Base-by-base conservation (phyloP, 331 rosid species). In the Prunus yedoensis region DNA sequence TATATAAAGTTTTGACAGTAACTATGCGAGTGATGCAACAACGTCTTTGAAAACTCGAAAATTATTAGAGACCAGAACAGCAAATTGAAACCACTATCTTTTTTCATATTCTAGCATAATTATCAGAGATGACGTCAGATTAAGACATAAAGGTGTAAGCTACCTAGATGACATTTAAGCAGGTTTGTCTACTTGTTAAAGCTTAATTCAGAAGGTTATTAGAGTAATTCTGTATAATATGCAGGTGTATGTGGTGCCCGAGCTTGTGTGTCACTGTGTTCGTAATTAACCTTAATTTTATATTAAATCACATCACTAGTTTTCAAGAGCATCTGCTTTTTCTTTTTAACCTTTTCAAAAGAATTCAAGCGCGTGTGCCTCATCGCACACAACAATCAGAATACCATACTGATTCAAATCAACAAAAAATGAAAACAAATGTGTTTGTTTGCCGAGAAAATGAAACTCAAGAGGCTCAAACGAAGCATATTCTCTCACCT, bases 401-500 rank as follows among this genome's bases (percentile, higher is more conserved):
- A 72, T 13, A 57, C 65, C 57, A 59, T 18, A 14, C 15, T 27
- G 12, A 73, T 21, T 11, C 3, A 57, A 58, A 57, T 25, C 45
- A 64, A 10, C 28, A 32, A 68, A 4, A 47, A 69, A 25, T 43
- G 0, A 3, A 41, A 11, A 0, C 14, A 45, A 45, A 41, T n/a
- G n/a, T 56, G 35, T 38, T 65, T 4, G 77, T 52, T 71, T 65
- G 47, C 52, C 7, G 35, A 62, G 54, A 8, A 79, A 73, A 52
- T 32, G 52, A 28, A 62, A 16, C 54, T 0, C 16, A 10, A n/a
- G 30, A 65, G 28, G 47, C 2, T 2, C 23, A 75, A 53, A 73
- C n/a, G 0, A 23, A 62, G 66, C 66, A 51, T 21, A 71, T 6
- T 6, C 35, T 16, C 9, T 76, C 45, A 94, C 98, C 96, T 88